phyloP scores from a whole-genome alignment of 371 early-diverging fungal species.

The Encephalitozoon intestinalis region DNA sequence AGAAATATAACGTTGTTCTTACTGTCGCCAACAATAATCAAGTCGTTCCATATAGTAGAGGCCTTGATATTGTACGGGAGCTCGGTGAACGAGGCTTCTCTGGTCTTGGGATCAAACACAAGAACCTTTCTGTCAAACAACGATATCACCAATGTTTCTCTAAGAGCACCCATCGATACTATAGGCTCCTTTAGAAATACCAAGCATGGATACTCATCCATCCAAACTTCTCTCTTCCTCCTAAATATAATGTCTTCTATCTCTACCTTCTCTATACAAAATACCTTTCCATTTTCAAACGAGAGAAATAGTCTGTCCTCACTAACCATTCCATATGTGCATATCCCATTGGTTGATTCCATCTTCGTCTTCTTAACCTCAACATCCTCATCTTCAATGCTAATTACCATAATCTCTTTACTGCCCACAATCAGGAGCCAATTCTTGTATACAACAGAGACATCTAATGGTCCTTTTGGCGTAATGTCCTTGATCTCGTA shows the following conservation, averaged over 20 bases:
- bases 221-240: background rate
- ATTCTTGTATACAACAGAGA: background rate
- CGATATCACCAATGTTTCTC: background rate
- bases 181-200: background rate
- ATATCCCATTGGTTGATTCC: background rate
- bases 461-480: background rate
- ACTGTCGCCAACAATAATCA: slow-evolving; percentile 2
- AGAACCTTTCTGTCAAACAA: slow-evolving; percentile 7
- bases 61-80: background rate
- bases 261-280: background rate
- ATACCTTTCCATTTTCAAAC: background rate
- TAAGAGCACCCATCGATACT: background rate
- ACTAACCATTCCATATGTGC: background rate
- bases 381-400: background rate
- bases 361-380: background rate
- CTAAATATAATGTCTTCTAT: background rate
- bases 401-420: background rate
- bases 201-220: background rate
- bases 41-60: background rate
- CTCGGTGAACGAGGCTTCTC: background rate
- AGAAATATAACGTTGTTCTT: background rate
- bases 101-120: background rate
- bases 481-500: background rate
- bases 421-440: background rate
- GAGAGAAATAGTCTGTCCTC: background rate